phyloP scores from a whole-genome alignment of 495 filamentous ascomycete genomes.

The Jackrogersella multiformis region DNA sequence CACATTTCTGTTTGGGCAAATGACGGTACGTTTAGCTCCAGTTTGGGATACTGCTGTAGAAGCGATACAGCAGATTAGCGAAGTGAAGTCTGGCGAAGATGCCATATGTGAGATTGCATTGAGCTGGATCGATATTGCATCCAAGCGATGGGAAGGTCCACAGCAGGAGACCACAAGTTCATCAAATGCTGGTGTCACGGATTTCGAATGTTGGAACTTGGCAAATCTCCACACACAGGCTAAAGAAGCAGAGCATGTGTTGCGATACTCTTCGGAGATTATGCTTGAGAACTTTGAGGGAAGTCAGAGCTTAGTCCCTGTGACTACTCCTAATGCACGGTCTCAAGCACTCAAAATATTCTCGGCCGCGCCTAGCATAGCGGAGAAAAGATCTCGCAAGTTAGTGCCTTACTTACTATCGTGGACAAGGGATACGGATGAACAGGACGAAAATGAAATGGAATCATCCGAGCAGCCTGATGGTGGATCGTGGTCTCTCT shows the following conservation, averaged over 20 bases:
- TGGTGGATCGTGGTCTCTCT: constrained; percentile 64
- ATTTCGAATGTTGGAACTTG: constrained; percentile 86
- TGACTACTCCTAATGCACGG: constrained; percentile 60
- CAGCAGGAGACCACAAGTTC: constrained; percentile 18
- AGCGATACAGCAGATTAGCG: constrained; percentile 77
- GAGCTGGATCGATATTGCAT: constrained; percentile 75
- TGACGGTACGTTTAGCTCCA: constrained; percentile 82
- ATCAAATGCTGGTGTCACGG: constrained; percentile 53
- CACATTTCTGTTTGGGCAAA: constrained; percentile 85
- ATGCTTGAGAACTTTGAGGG: constrained; percentile 62
- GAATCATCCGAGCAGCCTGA: constrained; percentile 54
- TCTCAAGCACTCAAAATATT: constrained; percentile 83
- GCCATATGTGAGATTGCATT: constrained; percentile 78
- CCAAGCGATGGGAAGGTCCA: constrained; percentile 56
- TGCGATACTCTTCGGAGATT: constrained; percentile 53
- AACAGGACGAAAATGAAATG: constrained; percentile 47
- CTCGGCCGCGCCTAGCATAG: constrained; percentile 73
- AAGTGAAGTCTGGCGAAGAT: constrained; percentile 74
- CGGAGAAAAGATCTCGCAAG: constrained; percentile 84
- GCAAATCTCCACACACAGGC: constrained; percentile 62
- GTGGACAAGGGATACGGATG: constrained; percentile 69
- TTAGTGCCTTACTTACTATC: constrained; percentile 86
- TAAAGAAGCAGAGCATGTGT: constrained; percentile 48
- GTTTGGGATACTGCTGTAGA: constrained; percentile 85
- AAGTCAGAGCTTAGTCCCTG: constrained; percentile 55